Evolutionary conservation across 1,139 yeast species (phyloP).

Genomic region (Pichia sp.): DNA sequence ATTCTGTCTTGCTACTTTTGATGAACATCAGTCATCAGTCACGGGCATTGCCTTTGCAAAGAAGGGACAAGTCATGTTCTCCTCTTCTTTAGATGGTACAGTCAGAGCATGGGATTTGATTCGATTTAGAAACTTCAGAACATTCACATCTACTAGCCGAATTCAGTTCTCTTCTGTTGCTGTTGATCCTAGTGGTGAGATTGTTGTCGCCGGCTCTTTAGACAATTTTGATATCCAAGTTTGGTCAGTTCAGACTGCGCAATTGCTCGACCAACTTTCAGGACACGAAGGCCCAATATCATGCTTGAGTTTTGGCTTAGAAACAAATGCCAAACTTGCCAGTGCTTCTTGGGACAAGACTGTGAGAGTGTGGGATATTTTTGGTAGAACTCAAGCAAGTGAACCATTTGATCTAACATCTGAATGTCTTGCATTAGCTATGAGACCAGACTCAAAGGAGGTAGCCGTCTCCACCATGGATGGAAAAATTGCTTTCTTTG

Average conservation of each 20-base stretch:
- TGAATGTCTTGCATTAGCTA: slow-evolving; percentile 77
- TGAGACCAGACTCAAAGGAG: slow-evolving; percentile 90
- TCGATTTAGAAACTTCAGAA: slow-evolving; percentile 88
- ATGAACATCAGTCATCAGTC: slow-evolving; percentile 85
- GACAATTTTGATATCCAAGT: slow-evolving; percentile 88
- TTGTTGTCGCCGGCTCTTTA: slow-evolving; percentile 90
- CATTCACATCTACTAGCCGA: slow-evolving; percentile 86
- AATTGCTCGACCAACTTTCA: slow-evolving; percentile 72
- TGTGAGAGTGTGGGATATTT: slow-evolving; percentile 86
- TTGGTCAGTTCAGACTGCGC: slow-evolving; percentile 98
- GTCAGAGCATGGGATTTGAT: slow-evolving; percentile 95
- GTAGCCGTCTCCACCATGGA: slow-evolving; percentile 84
- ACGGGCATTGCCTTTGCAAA: slow-evolving; percentile 84
- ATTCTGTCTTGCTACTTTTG: slow-evolving; percentile 84
- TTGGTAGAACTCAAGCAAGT: slow-evolving; percentile 75
- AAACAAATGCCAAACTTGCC: slow-evolving; percentile 59
- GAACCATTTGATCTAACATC: slow-evolving; percentile 85
- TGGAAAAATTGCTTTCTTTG: slow-evolving; percentile 82
- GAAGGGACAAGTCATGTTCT: slow-evolving; percentile 82
- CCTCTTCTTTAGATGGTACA: slow-evolving; percentile 93
- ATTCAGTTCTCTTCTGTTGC: slow-evolving; percentile 85
- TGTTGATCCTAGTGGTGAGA: slow-evolving; percentile 96
- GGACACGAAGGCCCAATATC: slow-evolving; percentile 98
- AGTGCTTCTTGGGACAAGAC: slow-evolving; percentile 98
- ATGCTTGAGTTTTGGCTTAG: slow-evolving; percentile 77